These are phyloP conservation scores for Fusarium setosum DNA, from an alignment of 2,329 filamentous ascomycete genomes.

Conservation along the genomic window DNA sequence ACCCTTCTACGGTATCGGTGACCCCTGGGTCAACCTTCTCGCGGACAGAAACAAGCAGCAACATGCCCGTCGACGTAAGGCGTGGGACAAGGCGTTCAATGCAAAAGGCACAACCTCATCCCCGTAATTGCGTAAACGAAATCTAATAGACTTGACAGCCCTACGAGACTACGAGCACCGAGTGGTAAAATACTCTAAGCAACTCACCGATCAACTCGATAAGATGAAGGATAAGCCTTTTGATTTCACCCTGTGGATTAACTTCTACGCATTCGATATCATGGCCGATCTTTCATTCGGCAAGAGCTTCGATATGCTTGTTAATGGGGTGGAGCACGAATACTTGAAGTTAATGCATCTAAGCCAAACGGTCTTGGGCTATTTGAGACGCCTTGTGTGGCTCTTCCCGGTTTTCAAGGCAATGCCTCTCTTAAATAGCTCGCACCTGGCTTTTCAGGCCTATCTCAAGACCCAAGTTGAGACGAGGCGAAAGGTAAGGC, in stretches of 20 bases:
- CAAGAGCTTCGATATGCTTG: slow-evolving; percentile 24
- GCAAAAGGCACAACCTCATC: not conserved
- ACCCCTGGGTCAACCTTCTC: not conserved
- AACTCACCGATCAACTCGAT: not conserved
- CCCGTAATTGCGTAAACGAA: not conserved
- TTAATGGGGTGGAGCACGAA: not conserved
- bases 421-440: not conserved
- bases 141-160: not conserved
- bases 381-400: slow-evolving; percentile 1
- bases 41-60: not conserved
- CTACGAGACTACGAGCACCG: slow-evolving; percentile 24
- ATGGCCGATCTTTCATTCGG: slow-evolving; percentile 31
- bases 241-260: slow-evolving; percentile 6
- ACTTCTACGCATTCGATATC: slow-evolving; percentile 30
- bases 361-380: not conserved
- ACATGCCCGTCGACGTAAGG: not conserved
- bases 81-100: not conserved
- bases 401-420: not conserved
- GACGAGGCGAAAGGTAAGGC: not conserved
- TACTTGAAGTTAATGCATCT: slow-evolving; percentile 10
- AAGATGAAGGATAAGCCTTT: not conserved
- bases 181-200: slow-evolving; percentile 12
- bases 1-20: not conserved
- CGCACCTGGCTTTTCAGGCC: not conserved
- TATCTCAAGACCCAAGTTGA: slow-evolving; percentile 3